These are phyloP conservation scores for Cladorrhinum sp. DNA, from an alignment of 2,329 filamentous ascomycete genomes.

Conservation along the genomic window DNA sequence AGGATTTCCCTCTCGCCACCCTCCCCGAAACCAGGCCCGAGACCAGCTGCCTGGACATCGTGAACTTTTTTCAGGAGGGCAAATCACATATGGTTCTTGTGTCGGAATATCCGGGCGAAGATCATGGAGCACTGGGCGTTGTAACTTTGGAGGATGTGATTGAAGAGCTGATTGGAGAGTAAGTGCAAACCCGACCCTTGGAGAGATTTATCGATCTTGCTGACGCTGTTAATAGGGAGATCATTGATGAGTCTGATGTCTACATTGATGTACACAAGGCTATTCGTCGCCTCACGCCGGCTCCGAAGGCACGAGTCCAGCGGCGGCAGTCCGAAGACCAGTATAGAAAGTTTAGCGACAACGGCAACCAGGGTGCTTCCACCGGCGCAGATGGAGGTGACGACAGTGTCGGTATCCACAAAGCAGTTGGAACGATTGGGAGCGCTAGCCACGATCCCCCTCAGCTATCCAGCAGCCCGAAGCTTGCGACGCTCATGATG, in stretches of 20 bases:
- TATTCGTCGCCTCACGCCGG: constrained; percentile 81
- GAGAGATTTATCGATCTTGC: neutral
- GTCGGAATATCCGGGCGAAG: constrained; percentile 83
- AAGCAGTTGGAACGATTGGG: constrained; percentile 33
- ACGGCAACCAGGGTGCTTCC: constrained; percentile 21
- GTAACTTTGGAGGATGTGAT: constrained; percentile 98
- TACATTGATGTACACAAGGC: constrained; percentile 98
- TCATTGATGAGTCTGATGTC: constrained; percentile 97
- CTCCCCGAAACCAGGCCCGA: constrained; percentile 92
- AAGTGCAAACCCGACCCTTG: constrained; percentile 39
- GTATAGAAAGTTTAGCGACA: constrained; percentile 21
- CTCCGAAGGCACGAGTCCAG: constrained; percentile 67
- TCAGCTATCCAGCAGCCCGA: constrained; percentile 45
- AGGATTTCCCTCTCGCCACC: constrained; percentile 88
- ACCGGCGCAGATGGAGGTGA: constrained; percentile 31
- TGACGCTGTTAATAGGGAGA: constrained; percentile 64
- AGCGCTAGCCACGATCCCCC: constrained; percentile 39
- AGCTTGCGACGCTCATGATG: constrained; percentile 57
- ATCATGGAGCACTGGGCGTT: constrained; percentile 85
- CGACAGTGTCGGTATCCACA: constrained; percentile 30
- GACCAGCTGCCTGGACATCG: constrained; percentile 95
- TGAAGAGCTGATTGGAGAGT: constrained; percentile 97
- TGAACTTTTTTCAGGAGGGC: constrained; percentile 99
- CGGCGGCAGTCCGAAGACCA: constrained; percentile 37
- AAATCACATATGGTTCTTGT: constrained; percentile 99